Conservation (phyloP, 2,329 filamentous ascomycete genomes). For the Phymatotrichopsis omnivora region DNA sequence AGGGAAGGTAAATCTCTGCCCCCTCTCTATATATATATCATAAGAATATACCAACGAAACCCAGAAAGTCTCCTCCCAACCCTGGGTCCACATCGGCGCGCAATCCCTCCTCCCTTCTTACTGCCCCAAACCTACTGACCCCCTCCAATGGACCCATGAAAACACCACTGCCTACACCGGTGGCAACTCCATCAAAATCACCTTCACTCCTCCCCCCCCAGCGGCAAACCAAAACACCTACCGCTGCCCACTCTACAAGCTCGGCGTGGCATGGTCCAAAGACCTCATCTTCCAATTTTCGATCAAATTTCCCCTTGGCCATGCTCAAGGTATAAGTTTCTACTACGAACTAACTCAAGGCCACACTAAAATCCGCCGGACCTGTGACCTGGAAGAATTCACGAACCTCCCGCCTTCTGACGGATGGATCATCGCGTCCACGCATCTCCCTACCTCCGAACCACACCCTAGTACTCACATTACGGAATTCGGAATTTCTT, state of each 20-base stretch:
- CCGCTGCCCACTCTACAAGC: constrained; percentile 25
- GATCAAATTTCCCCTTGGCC: constrained; percentile 15
- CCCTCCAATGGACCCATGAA: constrained; percentile 24
- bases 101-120: constrained; percentile 29
- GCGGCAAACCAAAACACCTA: constrained; percentile 6
- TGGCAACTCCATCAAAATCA: constrained; percentile 24
- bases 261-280: constrained; percentile 19
- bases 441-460: constrained; percentile 12
- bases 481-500: constrained; percentile 17
- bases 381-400: constrained; percentile 4
- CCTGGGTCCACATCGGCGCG: constrained; percentile 30
- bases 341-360: constrained; percentile 23
- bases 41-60: not conserved
- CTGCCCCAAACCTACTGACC: constrained; percentile 20
- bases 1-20: constrained; percentile 19
- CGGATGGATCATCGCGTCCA: constrained; percentile 22
- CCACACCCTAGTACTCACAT: constrained; percentile 13
- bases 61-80: constrained; percentile 17
- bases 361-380: constrained; percentile 15
- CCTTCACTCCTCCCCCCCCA: constrained; percentile 4
- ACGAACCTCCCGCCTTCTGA: constrained; percentile 12
- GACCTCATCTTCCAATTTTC: constrained; percentile 25
- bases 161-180: constrained; percentile 25
- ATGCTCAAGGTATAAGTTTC: constrained; percentile 23
- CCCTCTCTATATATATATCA: not conserved